Evolutionary conservation across 345 rosid genomes (phyloP).

Genomic region (Pistacia vera): DNA sequence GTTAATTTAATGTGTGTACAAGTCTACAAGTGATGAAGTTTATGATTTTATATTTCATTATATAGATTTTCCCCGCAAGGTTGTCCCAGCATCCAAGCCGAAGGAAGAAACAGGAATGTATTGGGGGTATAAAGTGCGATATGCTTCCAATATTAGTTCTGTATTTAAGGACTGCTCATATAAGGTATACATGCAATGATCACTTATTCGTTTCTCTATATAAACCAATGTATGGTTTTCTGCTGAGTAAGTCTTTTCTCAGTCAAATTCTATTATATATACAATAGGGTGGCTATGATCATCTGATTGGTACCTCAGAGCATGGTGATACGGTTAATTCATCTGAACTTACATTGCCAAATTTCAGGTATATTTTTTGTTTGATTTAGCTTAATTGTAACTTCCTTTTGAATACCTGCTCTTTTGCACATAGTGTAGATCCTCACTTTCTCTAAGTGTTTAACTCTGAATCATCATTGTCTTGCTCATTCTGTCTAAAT

Average conservation of each 20-base stretch:
- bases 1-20: not conserved
- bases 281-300: conserved; percentile 88
- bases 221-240: not conserved
- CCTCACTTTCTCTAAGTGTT: not conserved
- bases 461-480: not conserved
- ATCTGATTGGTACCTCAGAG: conserved; percentile 94
- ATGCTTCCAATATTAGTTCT: conserved; percentile 74
- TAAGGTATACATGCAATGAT: conserved; percentile 42
- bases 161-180: conserved; percentile 63
- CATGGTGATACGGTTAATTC: conserved; percentile 72
- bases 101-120: conserved; percentile 77
- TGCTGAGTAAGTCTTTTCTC: conserved; percentile 7
- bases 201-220: not conserved
- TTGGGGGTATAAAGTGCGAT: conserved; percentile 95
- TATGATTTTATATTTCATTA: conserved; percentile 30
- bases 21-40: conserved; percentile 1
- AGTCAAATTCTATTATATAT: conserved; percentile 20
- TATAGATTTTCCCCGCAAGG: conserved; percentile 63
- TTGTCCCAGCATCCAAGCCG: conserved; percentile 71
- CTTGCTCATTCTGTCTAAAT: not conserved
- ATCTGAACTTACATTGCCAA: conserved; percentile 69
- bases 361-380: conserved; percentile 55
- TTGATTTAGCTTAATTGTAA: not conserved
- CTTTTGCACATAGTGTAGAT: not conserved
- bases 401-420: not conserved